Evolutionary conservation across 176 grass and related monocot species (phyloP).

Genomic region (Avena sativa): DNA sequence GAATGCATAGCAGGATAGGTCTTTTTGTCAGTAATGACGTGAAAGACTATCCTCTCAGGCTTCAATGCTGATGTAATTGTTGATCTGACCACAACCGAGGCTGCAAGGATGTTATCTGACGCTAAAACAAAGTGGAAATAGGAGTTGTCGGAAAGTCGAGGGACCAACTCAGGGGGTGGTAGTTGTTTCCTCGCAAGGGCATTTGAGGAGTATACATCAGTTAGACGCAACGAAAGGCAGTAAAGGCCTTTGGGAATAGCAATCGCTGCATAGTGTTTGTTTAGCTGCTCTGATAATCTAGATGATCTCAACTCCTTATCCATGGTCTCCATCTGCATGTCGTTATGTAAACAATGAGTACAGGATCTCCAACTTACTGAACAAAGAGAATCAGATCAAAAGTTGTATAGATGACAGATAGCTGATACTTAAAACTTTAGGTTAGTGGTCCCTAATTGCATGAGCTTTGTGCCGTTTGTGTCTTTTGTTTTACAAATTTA

Average conservation of each 20-base stretch:
- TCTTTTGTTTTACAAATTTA: slow-evolving; percentile 25
- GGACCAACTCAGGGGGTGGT: slow-evolving; percentile 88
- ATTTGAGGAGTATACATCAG: slow-evolving; percentile 99
- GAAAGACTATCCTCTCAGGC: slow-evolving; percentile 86
- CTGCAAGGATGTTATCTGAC: slow-evolving; percentile 98
- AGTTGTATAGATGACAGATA: background rate
- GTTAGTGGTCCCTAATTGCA: slow-evolving; percentile 13
- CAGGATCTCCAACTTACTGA: slow-evolving; percentile 35
- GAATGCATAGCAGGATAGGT: slow-evolving; percentile 98
- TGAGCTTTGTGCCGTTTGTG: background rate
- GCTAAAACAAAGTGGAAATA: slow-evolving; percentile 85
- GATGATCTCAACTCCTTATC: slow-evolving; percentile 86
- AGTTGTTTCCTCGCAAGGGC: slow-evolving; percentile 94
- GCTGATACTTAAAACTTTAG: slow-evolving; percentile 27
- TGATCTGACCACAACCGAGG: slow-evolving; percentile 91
- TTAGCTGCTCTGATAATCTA: slow-evolving; percentile 82
- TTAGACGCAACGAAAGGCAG: slow-evolving; percentile 92
- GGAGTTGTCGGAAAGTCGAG: slow-evolving; percentile 76
- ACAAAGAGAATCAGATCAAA: slow-evolving; percentile 15
- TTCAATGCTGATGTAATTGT: slow-evolving; percentile 74
- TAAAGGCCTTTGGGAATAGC: slow-evolving; percentile 94
- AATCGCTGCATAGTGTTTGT: slow-evolving; percentile 95
- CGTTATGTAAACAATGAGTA: slow-evolving; percentile 39
- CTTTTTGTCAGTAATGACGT: slow-evolving; percentile 98
- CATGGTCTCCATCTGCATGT: slow-evolving; percentile 93